Conservation (phyloP, 148 eudicot genomes). For the Heliamphora exappendiculata region DNA sequence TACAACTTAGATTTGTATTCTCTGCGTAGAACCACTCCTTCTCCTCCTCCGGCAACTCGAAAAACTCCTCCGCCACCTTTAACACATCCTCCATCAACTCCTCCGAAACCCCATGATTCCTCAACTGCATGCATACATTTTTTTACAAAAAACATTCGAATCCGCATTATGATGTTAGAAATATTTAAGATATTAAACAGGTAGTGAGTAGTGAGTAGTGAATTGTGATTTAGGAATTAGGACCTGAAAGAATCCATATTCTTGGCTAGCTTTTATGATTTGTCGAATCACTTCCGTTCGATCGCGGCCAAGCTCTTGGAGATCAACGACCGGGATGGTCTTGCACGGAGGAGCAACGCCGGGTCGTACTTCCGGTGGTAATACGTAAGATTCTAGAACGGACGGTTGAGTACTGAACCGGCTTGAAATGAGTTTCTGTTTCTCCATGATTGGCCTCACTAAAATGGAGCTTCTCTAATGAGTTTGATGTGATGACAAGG, state of each 20-base stretch:
- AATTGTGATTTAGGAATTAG: too few relatives aligned
- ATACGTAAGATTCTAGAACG: constrained; percentile 1
- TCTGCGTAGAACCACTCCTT: background rate
- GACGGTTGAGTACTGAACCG: background rate
- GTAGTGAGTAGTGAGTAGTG: too few relatives aligned
- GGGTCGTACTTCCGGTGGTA: constrained; percentile 8
- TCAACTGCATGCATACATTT: too few relatives aligned
- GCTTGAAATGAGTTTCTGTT: constrained; percentile 3
- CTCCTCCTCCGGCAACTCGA: constrained; percentile 2
- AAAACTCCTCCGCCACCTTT: background rate
- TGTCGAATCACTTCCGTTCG: background rate
- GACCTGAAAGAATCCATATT: constrained; percentile 21
- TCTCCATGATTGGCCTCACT: background rate
- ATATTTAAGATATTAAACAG: too few relatives aligned
- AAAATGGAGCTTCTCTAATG: background rate
- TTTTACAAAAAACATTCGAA: too few relatives aligned
- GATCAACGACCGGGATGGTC: constrained; percentile 11
- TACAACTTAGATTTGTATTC: background rate
- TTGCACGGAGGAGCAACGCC: background rate
- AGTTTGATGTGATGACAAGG: too few relatives aligned
- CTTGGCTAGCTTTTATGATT: constrained; percentile 17
- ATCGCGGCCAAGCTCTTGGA: background rate
- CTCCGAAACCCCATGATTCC: constrained; percentile 9
- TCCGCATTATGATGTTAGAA: too few relatives aligned
- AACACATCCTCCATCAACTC: constrained; percentile 6